These are phyloP conservation scores for Bjerkandera adusta DNA, from an alignment of 1,284 basidiomycete species.

Conservation along the genomic window DNA sequence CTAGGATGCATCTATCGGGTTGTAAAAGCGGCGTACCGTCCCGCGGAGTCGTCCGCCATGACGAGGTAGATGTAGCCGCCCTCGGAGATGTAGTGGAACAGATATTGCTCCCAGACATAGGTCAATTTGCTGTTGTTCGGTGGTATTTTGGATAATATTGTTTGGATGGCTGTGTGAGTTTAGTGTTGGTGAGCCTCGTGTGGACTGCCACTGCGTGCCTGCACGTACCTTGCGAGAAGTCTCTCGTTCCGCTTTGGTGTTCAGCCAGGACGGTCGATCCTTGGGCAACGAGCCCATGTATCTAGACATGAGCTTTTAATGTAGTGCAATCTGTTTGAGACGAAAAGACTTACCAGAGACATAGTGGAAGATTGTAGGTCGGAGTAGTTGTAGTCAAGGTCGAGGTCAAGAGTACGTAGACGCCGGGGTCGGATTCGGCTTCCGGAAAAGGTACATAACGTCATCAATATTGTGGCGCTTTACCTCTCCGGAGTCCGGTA, in stretches of 20 bases:
- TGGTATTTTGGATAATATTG: slow-evolving; percentile 93
- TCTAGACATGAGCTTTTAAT: slow-evolving; percentile 37
- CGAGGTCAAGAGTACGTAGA: no score
- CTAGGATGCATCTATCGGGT: neutral
- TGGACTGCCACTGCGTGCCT: neutral
- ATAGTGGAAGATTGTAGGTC: no score
- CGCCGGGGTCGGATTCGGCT: no score
- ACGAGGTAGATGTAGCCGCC: slow-evolving; percentile 87
- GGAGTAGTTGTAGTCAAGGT: no score
- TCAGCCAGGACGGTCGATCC: slow-evolving; percentile 81
- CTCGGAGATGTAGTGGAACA: slow-evolving; percentile 95
- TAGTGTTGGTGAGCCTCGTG: neutral
- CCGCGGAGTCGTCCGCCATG: slow-evolving; percentile 90
- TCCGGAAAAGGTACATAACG: no score
- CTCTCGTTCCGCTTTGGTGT: slow-evolving; percentile 72
- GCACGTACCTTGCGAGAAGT: slow-evolving; percentile 79
- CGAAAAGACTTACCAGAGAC: slow-evolving; percentile 36
- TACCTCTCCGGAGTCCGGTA: no score
- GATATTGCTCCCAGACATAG: slow-evolving; percentile 94
- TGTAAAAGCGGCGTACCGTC: slow-evolving; percentile 51
- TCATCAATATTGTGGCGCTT: no score
- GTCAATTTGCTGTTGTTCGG: slow-evolving; percentile 93
- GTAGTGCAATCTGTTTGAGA: neutral
- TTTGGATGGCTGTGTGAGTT: slow-evolving; percentile 68
- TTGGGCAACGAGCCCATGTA: slow-evolving; percentile 86